Base-by-base conservation (phyloP, 768 basidiomycete genomes). In the Lactarius trivialis region DNA sequence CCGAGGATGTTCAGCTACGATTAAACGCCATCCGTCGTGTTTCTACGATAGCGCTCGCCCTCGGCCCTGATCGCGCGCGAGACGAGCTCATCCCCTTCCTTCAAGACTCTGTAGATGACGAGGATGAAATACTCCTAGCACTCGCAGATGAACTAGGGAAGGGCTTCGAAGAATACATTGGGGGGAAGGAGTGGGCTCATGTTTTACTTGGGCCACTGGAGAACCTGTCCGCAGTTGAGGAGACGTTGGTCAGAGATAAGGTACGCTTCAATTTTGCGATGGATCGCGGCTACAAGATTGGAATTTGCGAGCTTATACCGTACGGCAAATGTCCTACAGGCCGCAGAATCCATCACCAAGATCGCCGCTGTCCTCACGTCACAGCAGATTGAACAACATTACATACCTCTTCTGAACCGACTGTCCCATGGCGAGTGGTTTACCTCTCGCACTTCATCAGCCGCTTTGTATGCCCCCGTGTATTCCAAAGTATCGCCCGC, bases 91-190 rank as follows among this genome's bases (percentile, higher is more conserved):
- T 99, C 65, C 92, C 94, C 1, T 99, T 99, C 79, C 84, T 99
- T 58, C 93, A 94, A 77, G 96, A 99, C 71, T 95, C 93, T n/a
- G 86, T 99, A 67, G 97, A 99, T 74, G 97, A 99, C 71, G 97
- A 99, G 76, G 97, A 99, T 74, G 97, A 99, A 71, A 95, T 99
- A 33, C 79, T 99, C 45, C 81, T 99, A 50, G 96, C 95, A 6
- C 79, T 99, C 55, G 93, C 96, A 21, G 96, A 98, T 68, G 97
- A 98, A 72, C 77, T 99, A 24, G 97, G 97, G 45, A 83, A 83
- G 72, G 86, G 83, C 71, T 96, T 98, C 68, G 88, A 93, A 70
- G 91, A 98, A 65, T 98, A 97, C 72, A 83, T 98, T 58, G 97
- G 97, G 36, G 97, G 97, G 15, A 82, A 82, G 30, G 88, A 90